Evolutionary conservation across 2,329 filamentous ascomycete species (phyloP).

Genomic region (Remersonia thermophila): DNA sequence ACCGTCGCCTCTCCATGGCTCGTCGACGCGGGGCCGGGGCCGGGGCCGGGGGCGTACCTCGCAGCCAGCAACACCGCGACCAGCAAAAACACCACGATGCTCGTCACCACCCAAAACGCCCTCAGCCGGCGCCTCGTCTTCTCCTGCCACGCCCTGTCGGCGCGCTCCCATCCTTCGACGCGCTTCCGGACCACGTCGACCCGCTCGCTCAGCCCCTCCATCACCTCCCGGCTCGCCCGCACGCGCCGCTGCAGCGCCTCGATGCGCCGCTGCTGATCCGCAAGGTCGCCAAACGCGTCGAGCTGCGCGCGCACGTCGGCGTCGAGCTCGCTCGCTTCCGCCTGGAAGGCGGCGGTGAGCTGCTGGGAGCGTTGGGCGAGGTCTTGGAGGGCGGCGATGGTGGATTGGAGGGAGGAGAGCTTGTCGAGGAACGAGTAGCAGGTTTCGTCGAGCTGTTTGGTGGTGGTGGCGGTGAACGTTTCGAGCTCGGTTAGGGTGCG

Average conservation of each 20-base stretch:
- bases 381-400: slow-evolving; percentile 51
- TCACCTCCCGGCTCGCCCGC: slow-evolving; percentile 43
- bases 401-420: slow-evolving; percentile 49
- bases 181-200: slow-evolving; percentile 51
- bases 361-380: slow-evolving; percentile 50
- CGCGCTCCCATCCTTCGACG: slow-evolving; percentile 55
- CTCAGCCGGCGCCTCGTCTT: slow-evolving; percentile 51
- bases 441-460: slow-evolving; percentile 56
- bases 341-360: slow-evolving; percentile 45
- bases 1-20: too few relatives aligned
- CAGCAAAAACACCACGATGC: slow-evolving; percentile 34
- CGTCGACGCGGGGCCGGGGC: too few relatives aligned
- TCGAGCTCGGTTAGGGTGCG: slow-evolving; percentile 42
- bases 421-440: slow-evolving; percentile 65
- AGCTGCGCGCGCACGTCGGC: slow-evolving; percentile 50
- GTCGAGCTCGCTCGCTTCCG: slow-evolving; percentile 46
- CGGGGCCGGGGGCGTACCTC: slow-evolving; percentile 17
- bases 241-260: slow-evolving; percentile 50
- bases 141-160: slow-evolving; percentile 57
- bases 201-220: slow-evolving; percentile 46
- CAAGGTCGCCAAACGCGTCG: slow-evolving; percentile 47
- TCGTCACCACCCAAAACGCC: slow-evolving; percentile 50
- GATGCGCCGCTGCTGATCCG: slow-evolving; percentile 53
- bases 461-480: slow-evolving; percentile 48
- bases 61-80: slow-evolving; percentile 30